Evolutionary conservation across 2,329 filamentous ascomycete species (phyloP), one percentile per base, ranked within the genome.

Genomic region (Pseudogymnoascus sp.): DNA sequence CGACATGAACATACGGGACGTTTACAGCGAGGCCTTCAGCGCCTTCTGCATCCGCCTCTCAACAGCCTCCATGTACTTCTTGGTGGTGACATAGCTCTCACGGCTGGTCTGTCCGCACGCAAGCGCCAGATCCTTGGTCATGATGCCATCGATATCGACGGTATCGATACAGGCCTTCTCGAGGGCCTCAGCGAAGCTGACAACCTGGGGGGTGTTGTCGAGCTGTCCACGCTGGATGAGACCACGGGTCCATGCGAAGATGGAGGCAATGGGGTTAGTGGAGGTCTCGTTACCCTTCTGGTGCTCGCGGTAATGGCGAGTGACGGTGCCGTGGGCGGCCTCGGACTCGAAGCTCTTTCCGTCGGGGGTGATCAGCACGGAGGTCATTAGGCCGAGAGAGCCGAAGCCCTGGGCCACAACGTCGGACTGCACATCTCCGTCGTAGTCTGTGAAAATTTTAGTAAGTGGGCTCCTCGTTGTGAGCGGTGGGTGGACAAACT

Each of bases 71-170:
- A 99, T 79, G 79, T 97, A 99, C 79, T 96, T 89, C 68, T 81
- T 84, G 62, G 93, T 97, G 60, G 91, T 97, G 68, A 96, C 94
- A 78, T 92, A 97, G 72, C 90, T 87, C 69, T 84, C 84, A 67
- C 90, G 84, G 64, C 84, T 87, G 70, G 88, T 91, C 82, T 92
- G 92, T 70, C 94, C 94, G 74, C 90, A 94, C 57, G 92, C 89
- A 63, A 97, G 84, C n/a, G 94, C 94, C 69, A 99, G 78, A 77
- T 99, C 94, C 86, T 99, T 99, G 75, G 94, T 99, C 94, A 97
- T 99, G 79, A 97, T 89, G 65, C 90, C 90, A 73, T 97, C 93
- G 62, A 89, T 76, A 74, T 97, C 90, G 67, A 99, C 94, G 25
- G 93, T 93, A 75, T 97, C 91, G 63, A 97, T 81, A 75, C 94